Evolutionary conservation across 2,329 filamentous ascomycete genomes (phyloP).

Genomic region (Aciculosporium take): DNA sequence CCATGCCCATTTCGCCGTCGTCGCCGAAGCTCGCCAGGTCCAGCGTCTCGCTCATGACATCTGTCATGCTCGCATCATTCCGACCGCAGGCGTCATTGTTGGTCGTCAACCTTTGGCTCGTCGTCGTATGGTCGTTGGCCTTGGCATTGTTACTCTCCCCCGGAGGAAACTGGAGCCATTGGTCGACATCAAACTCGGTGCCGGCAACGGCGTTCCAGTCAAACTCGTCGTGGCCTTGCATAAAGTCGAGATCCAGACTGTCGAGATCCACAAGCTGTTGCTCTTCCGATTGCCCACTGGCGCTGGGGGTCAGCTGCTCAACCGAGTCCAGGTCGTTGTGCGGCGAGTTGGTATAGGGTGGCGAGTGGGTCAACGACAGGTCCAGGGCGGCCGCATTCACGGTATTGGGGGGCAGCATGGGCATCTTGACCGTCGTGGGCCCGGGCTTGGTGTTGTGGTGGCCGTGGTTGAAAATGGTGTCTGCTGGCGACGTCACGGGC

Average conservation of each 20-base stretch:
- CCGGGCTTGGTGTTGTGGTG: slow-evolving; percentile 11
- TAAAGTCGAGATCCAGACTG: slow-evolving; percentile 31
- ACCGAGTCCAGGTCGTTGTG: slow-evolving; percentile 28
- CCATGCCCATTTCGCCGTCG: slow-evolving; percentile 11
- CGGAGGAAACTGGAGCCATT: slow-evolving; percentile 45
- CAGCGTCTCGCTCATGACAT: slow-evolving; percentile 16
- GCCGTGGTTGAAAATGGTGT: slow-evolving; percentile 19
- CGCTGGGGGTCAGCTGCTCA: slow-evolving; percentile 29
- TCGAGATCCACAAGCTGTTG: slow-evolving; percentile 19
- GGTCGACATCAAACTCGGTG: slow-evolving; percentile 42
- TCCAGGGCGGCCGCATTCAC: slow-evolving; percentile 23
- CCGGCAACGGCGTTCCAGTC: slow-evolving; percentile 40
- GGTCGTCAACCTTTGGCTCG: not conserved
- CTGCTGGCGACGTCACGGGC: slow-evolving; percentile 26
- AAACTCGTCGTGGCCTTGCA: slow-evolving; percentile 33
- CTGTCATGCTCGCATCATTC: slow-evolving; percentile 11
- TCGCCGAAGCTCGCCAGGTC: slow-evolving; percentile 16
- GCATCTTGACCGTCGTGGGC: slow-evolving; percentile 12
- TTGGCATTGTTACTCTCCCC: slow-evolving; percentile 30
- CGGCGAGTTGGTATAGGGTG: slow-evolving; percentile 32
- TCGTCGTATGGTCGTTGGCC: slow-evolving; percentile 16
- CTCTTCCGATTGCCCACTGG: slow-evolving; percentile 28
- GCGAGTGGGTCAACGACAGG: slow-evolving; percentile 23
- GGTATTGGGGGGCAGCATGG: slow-evolving; percentile 24
- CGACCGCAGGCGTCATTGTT: not conserved